phyloP scores from a whole-genome alignment of 352 stramenopile genomes.

The Stramenopiles sp. region DNA sequence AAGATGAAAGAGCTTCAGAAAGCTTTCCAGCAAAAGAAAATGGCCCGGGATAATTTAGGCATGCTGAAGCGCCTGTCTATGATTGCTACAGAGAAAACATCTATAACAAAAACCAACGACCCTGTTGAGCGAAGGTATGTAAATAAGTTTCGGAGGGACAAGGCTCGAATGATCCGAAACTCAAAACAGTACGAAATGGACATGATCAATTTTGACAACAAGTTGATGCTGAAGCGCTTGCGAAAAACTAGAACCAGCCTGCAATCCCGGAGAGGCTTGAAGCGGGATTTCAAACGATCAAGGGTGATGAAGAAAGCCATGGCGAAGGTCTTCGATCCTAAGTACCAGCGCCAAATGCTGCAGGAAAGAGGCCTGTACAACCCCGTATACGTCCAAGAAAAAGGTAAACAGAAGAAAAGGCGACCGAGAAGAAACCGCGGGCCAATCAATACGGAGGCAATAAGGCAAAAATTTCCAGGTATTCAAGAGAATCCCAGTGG shows the following conservation, averaged over 20 bases:
- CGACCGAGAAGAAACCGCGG: background rate
- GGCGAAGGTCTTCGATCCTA: background rate
- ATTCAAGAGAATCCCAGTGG: background rate
- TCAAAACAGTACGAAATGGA: background rate
- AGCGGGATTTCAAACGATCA: background rate
- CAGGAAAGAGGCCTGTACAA: background rate
- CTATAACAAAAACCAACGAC: background rate
- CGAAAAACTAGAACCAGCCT: background rate
- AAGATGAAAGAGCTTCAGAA: background rate
- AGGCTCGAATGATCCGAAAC: background rate
- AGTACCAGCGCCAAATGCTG: background rate
- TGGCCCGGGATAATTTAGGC: background rate
- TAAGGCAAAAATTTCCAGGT: background rate
- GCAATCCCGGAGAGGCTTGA: background rate
- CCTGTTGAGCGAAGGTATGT: background rate
- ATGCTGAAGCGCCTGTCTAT: background rate
- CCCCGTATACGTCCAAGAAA: background rate
- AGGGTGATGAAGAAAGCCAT: background rate
- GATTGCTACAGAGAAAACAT: background rate
- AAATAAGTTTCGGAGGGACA: background rate
- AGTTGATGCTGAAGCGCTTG: background rate
- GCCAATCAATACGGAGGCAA: background rate
- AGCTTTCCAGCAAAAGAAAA: background rate
- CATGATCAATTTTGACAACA: slow-evolving; percentile 2
- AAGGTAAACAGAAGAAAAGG: background rate